Percentiles rank a stretch among this genome's conserved stretches.
phyloP scores from a whole-genome alignment of 2,329 filamentous ascomycete species.

The Calonectria ilicicola region DNA sequence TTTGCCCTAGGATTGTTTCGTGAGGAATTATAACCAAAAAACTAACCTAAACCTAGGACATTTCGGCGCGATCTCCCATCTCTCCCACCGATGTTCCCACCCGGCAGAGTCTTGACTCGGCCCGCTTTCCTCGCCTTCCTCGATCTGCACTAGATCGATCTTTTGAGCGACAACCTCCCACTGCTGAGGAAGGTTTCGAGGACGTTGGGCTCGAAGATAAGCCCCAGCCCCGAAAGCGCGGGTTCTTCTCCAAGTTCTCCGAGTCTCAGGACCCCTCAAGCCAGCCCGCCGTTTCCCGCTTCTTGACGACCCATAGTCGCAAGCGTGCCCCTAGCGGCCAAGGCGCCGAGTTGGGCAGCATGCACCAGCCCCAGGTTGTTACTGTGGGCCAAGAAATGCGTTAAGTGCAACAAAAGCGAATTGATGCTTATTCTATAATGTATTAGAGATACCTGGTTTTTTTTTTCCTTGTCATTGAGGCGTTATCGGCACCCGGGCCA shows the following conservation, averaged over 20 bases:
- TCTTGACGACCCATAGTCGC: constrained; percentile 77
- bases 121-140: constrained; percentile 71
- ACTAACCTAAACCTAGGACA: constrained; percentile 72
- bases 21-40: not conserved
- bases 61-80: constrained; percentile 87
- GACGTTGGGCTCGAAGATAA: constrained; percentile 91
- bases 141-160: constrained; percentile 70
- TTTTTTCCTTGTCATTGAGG: constrained; percentile 34
- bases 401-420: constrained; percentile 23
- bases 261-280: constrained; percentile 60
- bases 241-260: constrained; percentile 83
- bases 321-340: constrained; percentile 76
- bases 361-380: constrained; percentile 56
- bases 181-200: constrained; percentile 85
- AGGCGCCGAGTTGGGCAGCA: constrained; percentile 77
- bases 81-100: constrained; percentile 68
- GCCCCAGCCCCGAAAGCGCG: constrained; percentile 63
- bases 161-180: constrained; percentile 71
- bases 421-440: constrained; percentile 35
- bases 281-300: constrained; percentile 62
- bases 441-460: constrained; percentile 44
- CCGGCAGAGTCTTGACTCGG: constrained; percentile 85
- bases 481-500: constrained; percentile 39
- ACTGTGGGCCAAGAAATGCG: constrained; percentile 41
- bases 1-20: not conserved